These are phyloP conservation scores for Dissophora globulifera DNA, from an alignment of 192 early-diverging fungal genomes.

Conservation along the genomic window DNA sequence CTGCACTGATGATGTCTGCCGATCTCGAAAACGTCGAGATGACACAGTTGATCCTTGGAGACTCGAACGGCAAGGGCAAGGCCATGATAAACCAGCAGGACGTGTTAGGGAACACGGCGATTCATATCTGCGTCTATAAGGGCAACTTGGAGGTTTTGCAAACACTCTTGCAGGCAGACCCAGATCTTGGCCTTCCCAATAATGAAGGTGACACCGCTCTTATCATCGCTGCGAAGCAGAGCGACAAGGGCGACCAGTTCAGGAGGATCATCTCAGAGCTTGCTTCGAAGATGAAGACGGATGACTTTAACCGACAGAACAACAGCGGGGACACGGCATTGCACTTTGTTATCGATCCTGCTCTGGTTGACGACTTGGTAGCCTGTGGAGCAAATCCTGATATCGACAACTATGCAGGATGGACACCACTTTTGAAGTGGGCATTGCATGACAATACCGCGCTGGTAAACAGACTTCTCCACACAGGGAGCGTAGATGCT, in stretches of 20 bases:
- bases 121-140: constrained; percentile 19
- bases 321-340: constrained; percentile 50
- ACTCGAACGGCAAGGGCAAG: constrained; percentile 3
- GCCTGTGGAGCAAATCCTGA: constrained; percentile 28
- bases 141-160: constrained; percentile 15
- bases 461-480: constrained; percentile 38
- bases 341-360: constrained; percentile 47
- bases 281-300: constrained; percentile 14
- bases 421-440: constrained; percentile 54
- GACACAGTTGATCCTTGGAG: constrained; percentile 26
- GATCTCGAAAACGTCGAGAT: constrained; percentile 40
- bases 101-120: constrained; percentile 50
- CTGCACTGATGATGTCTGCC: constrained; percentile 54
- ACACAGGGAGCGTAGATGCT: constrained; percentile 18
- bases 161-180: constrained; percentile 19
- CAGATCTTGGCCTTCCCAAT: constrained; percentile 43
- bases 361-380: constrained; percentile 20
- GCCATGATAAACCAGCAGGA: constrained; percentile 47
- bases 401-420: constrained; percentile 41
- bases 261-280: constrained; percentile 10
- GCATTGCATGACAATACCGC: constrained; percentile 30
- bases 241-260: constrained; percentile 4
- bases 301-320: constrained; percentile 49
- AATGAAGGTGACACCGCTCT: constrained; percentile 52
- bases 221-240: constrained; percentile 26